Conservation (phyloP, 2,329 filamentous ascomycete genomes). For the Calonectria multiphialidica region DNA sequence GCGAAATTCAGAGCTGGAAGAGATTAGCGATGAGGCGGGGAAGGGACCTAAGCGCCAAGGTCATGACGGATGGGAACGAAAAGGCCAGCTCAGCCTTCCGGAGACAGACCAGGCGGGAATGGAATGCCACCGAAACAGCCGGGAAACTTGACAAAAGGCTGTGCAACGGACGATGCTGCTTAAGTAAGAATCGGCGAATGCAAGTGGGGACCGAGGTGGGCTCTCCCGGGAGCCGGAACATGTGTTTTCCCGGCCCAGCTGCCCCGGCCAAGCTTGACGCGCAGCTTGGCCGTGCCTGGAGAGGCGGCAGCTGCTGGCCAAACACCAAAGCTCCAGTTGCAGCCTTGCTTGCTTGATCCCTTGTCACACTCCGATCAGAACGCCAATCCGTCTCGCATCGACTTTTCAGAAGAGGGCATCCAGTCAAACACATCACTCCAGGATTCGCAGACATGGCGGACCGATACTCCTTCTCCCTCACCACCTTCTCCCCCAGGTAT, state of each 20-base stretch:
- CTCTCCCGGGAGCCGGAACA: constrained; percentile 41
- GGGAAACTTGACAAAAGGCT: constrained; percentile 34
- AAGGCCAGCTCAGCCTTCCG: constrained; percentile 48
- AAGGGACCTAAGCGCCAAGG: constrained; percentile 34
- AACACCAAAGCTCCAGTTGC: constrained; percentile 50
- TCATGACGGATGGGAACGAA: constrained; percentile 37
- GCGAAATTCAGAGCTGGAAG: constrained; percentile 19
- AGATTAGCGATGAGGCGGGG: constrained; percentile 34
- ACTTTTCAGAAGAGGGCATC: constrained; percentile 25
- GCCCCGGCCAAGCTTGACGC: constrained; percentile 49
- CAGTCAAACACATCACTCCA: constrained; percentile 18
- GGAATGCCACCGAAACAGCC: constrained; percentile 44
- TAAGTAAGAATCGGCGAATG: constrained; percentile 24
- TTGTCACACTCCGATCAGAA: constrained; percentile 29
- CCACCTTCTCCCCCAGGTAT: constrained; percentile 99
- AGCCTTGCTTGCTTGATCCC: constrained; percentile 44
- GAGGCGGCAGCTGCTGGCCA: constrained; percentile 45
- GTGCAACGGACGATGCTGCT: constrained; percentile 25
- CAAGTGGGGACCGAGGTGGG: constrained; percentile 23
- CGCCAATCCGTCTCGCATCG: constrained; percentile 38
- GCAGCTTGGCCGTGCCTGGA: constrained; percentile 54
- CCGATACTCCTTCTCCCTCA: constrained; percentile 98
- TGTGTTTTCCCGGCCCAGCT: constrained; percentile 42
- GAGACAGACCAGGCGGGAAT: constrained; percentile 28
- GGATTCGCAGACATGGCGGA: constrained; percentile 81